Evolutionary conservation across 2,329 filamentous ascomycete species (phyloP).

Genomic region (Arthroderma uncinatum): DNA sequence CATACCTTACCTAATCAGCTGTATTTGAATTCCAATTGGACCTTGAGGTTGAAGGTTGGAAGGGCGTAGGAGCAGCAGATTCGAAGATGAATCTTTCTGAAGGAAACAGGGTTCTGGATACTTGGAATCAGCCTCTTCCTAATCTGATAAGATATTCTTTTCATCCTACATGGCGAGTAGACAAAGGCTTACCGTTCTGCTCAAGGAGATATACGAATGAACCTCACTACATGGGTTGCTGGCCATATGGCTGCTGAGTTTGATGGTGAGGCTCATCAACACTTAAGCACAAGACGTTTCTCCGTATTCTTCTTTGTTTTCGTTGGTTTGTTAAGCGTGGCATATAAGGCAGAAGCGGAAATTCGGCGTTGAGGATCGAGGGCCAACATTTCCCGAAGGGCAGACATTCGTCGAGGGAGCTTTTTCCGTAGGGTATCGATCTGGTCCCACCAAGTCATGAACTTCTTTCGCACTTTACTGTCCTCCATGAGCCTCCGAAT

Average conservation of each 20-base stretch:
- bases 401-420: neutral
- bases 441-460: neutral
- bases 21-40: no score
- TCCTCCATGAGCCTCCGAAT: neutral
- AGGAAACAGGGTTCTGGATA: no score
- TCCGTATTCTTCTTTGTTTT: neutral
- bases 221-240: neutral
- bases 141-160: no score
- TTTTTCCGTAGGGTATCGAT: slow-evolving; percentile 1
- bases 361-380: neutral
- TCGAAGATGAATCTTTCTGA: no score
- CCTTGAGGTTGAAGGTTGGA: no score
- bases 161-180: no score
- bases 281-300: neutral
- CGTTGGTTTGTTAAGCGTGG: neutral
- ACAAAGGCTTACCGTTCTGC: no score
- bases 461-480: neutral
- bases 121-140: no score
- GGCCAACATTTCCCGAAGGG: neutral
- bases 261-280: neutral
- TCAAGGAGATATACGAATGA: neutral
- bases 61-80: no score
- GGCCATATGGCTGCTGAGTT: neutral
- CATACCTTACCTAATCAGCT: no score
- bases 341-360: neutral